Conservation (phyloP, 2,329 filamentous ascomycete species). For the Penicillium sp. region DNA sequence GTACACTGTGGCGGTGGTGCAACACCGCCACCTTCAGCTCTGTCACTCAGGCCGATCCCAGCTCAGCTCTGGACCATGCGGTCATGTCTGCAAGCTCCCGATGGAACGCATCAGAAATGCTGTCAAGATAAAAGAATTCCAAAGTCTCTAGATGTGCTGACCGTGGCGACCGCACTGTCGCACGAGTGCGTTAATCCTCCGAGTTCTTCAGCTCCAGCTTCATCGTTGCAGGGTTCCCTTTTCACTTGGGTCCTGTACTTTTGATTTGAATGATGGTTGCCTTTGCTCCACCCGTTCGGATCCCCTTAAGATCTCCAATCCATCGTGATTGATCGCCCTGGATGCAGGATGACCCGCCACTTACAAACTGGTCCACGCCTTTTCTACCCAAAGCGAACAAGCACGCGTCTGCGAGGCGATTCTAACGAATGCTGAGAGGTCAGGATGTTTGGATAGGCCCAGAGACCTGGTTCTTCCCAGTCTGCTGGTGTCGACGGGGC, state of each 20-base stretch:
- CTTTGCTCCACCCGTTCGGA: not conserved
- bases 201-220: not conserved
- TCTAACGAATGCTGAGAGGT: constrained; percentile 3
- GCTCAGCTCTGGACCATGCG: not conserved
- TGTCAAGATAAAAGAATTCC: not conserved
- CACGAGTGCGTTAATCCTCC: not conserved
- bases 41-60: not conserved
- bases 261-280: not conserved
- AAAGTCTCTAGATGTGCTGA: not conserved
- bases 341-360: constrained; percentile 28
- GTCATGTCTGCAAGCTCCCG: not conserved
- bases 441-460: constrained; percentile 1
- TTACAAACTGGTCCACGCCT: constrained; percentile 24
- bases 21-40: not conserved
- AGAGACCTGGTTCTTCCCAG: constrained; percentile 6
- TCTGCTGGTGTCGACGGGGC: constrained; percentile 1
- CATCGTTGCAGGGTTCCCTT: not conserved
- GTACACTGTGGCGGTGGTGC: not conserved
- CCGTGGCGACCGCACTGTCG: not conserved
- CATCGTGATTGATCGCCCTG: constrained; percentile 24
- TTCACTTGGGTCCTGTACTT: not conserved
- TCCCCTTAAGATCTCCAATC: constrained; percentile 2
- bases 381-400: constrained; percentile 17
- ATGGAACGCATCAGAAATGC: not conserved
- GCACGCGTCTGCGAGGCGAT: constrained; percentile 11